Evolutionary conservation across 2,329 filamentous ascomycete genomes (phyloP).

Genomic region (Ilyonectria robusta): DNA sequence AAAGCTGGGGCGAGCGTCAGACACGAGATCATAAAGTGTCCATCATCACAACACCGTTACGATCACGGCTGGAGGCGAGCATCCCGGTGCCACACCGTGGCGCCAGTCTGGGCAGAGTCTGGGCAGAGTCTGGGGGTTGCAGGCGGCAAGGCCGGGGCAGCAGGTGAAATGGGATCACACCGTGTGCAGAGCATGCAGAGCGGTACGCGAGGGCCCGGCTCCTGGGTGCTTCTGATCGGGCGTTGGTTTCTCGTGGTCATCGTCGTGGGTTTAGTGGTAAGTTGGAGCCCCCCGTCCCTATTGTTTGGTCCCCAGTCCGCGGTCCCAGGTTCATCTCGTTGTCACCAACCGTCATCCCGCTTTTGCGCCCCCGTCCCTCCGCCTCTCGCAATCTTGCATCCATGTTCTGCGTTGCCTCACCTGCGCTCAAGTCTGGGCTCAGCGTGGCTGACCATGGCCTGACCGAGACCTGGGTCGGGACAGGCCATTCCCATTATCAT

Average conservation of each 20-base stretch:
- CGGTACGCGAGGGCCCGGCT: conserved; percentile 30
- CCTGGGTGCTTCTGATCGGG: conserved; percentile 28
- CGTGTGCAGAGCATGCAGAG: conserved; percentile 23
- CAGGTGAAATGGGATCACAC: conserved; percentile 24
- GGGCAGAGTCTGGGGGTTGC: conserved; percentile 20
- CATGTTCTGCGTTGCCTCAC: conserved; percentile 34
- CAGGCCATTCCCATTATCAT: conserved; percentile 1
- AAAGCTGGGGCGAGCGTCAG: background rate
- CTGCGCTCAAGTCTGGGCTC: conserved; percentile 40
- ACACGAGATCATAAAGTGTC: conserved; percentile 16
- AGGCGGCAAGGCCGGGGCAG: conserved; percentile 13
- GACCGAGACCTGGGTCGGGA: conserved; percentile 36
- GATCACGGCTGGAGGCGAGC: conserved; percentile 1
- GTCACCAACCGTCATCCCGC: conserved; percentile 41
- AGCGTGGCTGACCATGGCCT: conserved; percentile 41
- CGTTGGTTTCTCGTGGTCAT: conserved; percentile 29
- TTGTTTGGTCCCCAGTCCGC: conserved; percentile 34
- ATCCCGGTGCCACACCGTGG: conserved; percentile 11
- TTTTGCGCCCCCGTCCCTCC: conserved; percentile 23
- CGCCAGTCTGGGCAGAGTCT: background rate
- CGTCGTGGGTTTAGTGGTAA: conserved; percentile 42
- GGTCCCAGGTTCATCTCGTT: conserved; percentile 25
- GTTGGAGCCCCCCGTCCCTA: conserved; percentile 24
- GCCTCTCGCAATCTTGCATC: conserved; percentile 24
- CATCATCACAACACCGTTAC: conserved; percentile 12